Evolutionary conservation across 1,284 basidiomycete species (phyloP).

Genomic region (Chiua sp.): DNA sequence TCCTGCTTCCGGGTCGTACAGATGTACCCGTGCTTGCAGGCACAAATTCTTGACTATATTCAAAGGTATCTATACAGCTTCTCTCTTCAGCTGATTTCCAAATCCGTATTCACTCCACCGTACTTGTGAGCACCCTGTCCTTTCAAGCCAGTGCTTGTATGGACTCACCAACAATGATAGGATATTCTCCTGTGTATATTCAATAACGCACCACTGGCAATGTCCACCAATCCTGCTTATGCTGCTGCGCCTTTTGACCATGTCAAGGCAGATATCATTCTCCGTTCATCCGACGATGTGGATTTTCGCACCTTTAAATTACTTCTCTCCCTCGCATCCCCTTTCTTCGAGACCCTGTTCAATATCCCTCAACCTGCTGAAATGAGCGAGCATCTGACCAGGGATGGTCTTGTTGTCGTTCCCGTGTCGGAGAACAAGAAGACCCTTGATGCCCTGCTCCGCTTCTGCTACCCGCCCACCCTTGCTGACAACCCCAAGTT

Average conservation of each 20-base stretch:
- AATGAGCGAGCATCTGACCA: conserved; percentile 10
- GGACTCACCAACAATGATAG: too few relatives aligned
- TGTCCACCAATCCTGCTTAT: not conserved
- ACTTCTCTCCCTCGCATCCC: conserved; percentile 33
- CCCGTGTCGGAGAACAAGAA: conserved; percentile 18
- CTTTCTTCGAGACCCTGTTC: conserved; percentile 50
- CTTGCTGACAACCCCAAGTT: conserved; percentile 27
- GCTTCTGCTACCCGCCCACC: conserved; percentile 32
- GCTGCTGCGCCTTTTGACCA: conserved; percentile 32
- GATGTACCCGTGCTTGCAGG: too few relatives aligned
- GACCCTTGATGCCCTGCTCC: conserved; percentile 22
- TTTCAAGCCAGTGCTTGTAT: too few relatives aligned
- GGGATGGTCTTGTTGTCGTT: conserved; percentile 27
- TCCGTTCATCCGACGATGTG: conserved; percentile 50
- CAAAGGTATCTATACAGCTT: too few relatives aligned
- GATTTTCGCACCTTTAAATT: conserved; percentile 43
- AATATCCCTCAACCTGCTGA: conserved; percentile 44
- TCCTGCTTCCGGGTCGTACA: too few relatives aligned
- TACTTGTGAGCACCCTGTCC: too few relatives aligned
- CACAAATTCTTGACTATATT: too few relatives aligned
- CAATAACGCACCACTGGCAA: not conserved
- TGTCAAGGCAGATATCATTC: conserved; percentile 18
- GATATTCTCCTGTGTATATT: too few relatives aligned
- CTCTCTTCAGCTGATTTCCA: too few relatives aligned
- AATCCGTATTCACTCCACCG: too few relatives aligned